These are phyloP conservation scores for Exophiala lecanii-corni DNA, from an alignment of 2,329 filamentous ascomycete species.

Conservation along the genomic window DNA sequence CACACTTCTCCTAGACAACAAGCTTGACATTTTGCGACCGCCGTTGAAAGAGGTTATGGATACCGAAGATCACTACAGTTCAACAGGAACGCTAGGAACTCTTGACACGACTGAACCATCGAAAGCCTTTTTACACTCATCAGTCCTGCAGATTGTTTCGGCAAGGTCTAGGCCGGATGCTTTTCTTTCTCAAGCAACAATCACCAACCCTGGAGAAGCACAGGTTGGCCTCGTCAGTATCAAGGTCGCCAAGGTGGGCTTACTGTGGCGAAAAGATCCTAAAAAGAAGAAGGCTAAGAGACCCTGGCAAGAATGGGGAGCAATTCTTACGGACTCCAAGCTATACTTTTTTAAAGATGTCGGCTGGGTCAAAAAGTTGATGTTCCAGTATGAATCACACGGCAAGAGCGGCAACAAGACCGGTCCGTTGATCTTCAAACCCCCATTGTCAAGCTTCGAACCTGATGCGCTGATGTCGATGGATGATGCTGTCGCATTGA, in stretches of 20 bases:
- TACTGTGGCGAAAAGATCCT: conserved; percentile 87
- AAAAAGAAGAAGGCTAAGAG: conserved; percentile 94
- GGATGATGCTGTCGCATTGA: conserved; percentile 81
- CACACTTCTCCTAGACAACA: conserved; percentile 85
- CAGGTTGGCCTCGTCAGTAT: conserved; percentile 94
- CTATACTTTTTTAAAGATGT: conserved; percentile 95
- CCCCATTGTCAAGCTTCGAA: conserved; percentile 86
- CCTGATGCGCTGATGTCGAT: conserved; percentile 91
- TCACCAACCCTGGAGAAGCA: conserved; percentile 77
- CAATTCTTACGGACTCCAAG: conserved; percentile 91
- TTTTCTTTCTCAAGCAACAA: conserved; percentile 83
- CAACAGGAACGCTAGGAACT: conserved; percentile 69
- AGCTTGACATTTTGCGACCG: conserved; percentile 75
- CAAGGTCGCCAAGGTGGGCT: conserved; percentile 91
- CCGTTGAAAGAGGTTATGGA: conserved; percentile 88
- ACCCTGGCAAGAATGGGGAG: conserved; percentile 98
- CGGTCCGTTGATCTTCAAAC: conserved; percentile 80
- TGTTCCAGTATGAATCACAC: conserved; percentile 81
- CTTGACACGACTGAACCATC: conserved; percentile 79
- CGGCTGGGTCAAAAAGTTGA: conserved; percentile 83
- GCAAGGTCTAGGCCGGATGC: conserved; percentile 89
- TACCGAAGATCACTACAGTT: conserved; percentile 86
- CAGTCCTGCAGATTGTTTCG: conserved; percentile 90
- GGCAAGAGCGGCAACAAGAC: conserved; percentile 71
- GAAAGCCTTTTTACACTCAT: conserved; percentile 84